Percentiles rank a stretch among this genome's conserved stretches.
Conservation (phyloP, 2,329 filamentous ascomycete genomes). For the Xylariaceae sp. region DNA sequence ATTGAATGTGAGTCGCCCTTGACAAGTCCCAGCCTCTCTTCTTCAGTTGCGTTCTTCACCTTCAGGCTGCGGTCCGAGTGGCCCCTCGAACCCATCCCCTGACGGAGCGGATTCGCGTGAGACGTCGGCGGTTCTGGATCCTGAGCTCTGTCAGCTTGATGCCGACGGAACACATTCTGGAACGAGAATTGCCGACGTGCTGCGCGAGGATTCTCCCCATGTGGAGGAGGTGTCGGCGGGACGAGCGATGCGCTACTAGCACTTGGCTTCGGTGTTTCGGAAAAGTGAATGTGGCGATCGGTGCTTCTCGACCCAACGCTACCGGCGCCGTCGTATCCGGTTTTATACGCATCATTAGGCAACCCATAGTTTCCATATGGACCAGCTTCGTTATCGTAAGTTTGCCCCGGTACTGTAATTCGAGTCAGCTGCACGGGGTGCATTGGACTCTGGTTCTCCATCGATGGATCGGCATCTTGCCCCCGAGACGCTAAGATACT, state of each 20-base stretch:
- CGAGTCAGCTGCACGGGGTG: conserved; percentile 63
- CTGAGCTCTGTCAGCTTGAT: conserved; percentile 38
- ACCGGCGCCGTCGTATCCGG: conserved; percentile 49
- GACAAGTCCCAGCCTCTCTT: conserved; percentile 81
- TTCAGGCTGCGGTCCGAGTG: conserved; percentile 39
- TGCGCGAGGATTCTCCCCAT: conserved; percentile 39
- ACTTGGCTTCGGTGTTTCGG: conserved; percentile 39
- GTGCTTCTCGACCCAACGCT: conserved; percentile 41
- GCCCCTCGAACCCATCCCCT: conserved; percentile 37
- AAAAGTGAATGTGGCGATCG: conserved; percentile 48
- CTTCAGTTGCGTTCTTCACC: conserved; percentile 65
- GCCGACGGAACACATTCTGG: conserved; percentile 73
- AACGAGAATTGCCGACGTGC: conserved; percentile 86
- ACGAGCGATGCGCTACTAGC: conserved; percentile 42
- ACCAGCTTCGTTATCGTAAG: conserved; percentile 41
- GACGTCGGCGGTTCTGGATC: conserved; percentile 28
- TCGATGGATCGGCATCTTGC: conserved; percentile 29
- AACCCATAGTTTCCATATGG: conserved; percentile 48
- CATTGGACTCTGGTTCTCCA: conserved; percentile 48
- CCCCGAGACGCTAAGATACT: conserved; percentile 41
- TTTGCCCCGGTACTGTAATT: conserved; percentile 51
- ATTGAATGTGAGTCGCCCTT: conserved; percentile 58
- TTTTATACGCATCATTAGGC: conserved; percentile 42
- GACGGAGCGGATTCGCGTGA: conserved; percentile 32
- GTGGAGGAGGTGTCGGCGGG: conserved; percentile 62